These are phyloP conservation scores for Entoloma clypeatum DNA, from an alignment of 1,284 basidiomycete species.

Conservation along the genomic window DNA sequence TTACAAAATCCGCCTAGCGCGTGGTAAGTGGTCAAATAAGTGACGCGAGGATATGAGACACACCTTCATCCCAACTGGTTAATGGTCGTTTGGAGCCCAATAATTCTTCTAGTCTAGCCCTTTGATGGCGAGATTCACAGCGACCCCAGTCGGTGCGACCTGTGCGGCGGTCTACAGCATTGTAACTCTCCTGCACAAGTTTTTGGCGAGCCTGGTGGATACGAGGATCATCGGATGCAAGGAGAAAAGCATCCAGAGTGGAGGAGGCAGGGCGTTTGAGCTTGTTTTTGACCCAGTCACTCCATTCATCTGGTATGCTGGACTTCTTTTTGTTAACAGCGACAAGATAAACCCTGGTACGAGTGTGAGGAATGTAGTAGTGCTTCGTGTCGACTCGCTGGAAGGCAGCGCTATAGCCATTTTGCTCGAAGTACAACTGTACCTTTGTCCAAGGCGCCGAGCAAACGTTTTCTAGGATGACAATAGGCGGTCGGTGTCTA, in stretches of 20 bases:
- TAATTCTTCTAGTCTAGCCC: conserved; percentile 80
- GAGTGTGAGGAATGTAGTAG: conserved; percentile 93
- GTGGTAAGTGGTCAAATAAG: conserved; percentile 1
- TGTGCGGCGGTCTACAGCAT: conserved; percentile 55
- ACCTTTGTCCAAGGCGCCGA: conserved; percentile 86
- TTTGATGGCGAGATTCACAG: conserved; percentile 89
- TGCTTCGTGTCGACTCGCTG: conserved; percentile 86
- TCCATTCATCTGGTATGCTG: conserved; percentile 70
- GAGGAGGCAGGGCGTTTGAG: conserved; percentile 84
- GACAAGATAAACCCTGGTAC: conserved; percentile 84
- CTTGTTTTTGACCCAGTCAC: conserved; percentile 53
- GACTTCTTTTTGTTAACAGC: conserved; percentile 66
- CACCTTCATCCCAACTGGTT: conserved; percentile 92
- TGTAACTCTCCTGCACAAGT: conserved; percentile 64
- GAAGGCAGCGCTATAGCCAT: conserved; percentile 74
- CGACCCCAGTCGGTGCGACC: conserved; percentile 88
- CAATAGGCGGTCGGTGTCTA: conserved; percentile 82
- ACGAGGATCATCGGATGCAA: conserved; percentile 86
- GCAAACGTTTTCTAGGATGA: conserved; percentile 94
- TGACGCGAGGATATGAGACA: conserved; percentile 18
- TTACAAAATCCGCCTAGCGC: conserved; percentile 77
- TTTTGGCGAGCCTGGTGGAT: conserved; percentile 88
- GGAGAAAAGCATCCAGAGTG: conserved; percentile 88
- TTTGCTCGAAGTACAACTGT: conserved; percentile 69
- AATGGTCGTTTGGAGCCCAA: conserved; percentile 83